phyloP scores from a whole-genome alignment of 805 yeast genomes.

The Teunomyces pallodes region DNA sequence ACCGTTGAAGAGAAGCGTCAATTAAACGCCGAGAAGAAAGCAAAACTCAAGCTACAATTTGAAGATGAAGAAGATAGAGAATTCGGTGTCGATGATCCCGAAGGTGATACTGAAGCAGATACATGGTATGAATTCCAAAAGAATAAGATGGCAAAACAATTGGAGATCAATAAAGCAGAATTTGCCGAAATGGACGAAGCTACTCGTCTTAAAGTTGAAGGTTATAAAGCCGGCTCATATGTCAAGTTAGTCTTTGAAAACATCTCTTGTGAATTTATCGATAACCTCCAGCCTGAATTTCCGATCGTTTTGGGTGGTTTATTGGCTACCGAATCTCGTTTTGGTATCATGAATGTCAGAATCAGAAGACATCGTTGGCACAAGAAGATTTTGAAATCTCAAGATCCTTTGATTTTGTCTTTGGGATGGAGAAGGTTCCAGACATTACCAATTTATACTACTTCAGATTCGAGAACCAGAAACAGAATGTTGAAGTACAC shows the following conservation, averaged over 20 bases:
- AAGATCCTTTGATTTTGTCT: slow-evolving; percentile 91
- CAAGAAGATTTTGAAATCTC: slow-evolving; percentile 89
- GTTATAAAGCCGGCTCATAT: slow-evolving; percentile 89
- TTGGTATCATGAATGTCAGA: slow-evolving; percentile 90
- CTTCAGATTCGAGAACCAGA: slow-evolving; percentile 96
- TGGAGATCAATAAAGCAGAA: slow-evolving; percentile 87
- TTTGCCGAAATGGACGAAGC: slow-evolving; percentile 68
- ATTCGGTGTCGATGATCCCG: slow-evolving; percentile 77
- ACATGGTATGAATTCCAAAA: slow-evolving; percentile 98
- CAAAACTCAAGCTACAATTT: slow-evolving; percentile 81
- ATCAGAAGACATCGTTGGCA: slow-evolving; percentile 99
- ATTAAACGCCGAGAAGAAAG: slow-evolving; percentile 84
- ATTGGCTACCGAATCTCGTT: slow-evolving; percentile 84
- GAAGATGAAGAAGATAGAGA: slow-evolving; percentile 71
- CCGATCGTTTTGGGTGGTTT: slow-evolving; percentile 92
- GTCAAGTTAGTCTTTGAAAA: slow-evolving; percentile 82
- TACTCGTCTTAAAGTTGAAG: slow-evolving; percentile 82
- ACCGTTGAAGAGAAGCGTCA: slow-evolving; percentile 75
- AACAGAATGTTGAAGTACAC: slow-evolving; percentile 97
- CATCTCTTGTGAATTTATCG: slow-evolving; percentile 86
- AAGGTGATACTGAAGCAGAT: slow-evolving; percentile 70
- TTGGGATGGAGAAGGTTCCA: slow-evolving; percentile 99
- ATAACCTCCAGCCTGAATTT: slow-evolving; percentile 78
- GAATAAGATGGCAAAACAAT: slow-evolving; percentile 93
- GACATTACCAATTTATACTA: slow-evolving; percentile 91